Evolutionary conservation across 345 rosid species (phyloP), one percentile per base, ranked within the genome.

Genomic region (Boechera retrofracta): DNA sequence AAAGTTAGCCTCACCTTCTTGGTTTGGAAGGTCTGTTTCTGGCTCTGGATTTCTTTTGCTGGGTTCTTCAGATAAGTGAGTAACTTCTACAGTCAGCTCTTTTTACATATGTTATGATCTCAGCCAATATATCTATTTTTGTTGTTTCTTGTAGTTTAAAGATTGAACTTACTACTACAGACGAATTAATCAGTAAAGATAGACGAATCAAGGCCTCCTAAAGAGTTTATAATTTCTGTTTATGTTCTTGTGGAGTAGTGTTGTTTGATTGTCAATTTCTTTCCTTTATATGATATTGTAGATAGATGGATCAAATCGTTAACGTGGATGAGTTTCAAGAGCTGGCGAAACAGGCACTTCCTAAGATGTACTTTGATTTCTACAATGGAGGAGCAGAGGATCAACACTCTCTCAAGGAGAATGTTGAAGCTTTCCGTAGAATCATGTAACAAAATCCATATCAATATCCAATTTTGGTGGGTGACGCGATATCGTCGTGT

Each of bases 341-440:
- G 77, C 79, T 92, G 76, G 98, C 95, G 5, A 87, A 77, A 87
- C 83, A 31, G 67, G 85, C 85, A 52, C 91, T 94, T 53, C 97
- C 91, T 10, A 92, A 90, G 78, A 88, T 90, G 92, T 87, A 85
- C 82, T 90, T 79, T 71, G 97, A 90, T 67, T 92, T 73, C 81
- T 90, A 71, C 28, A 72, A 83, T 2, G 95, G 82, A 77, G 97
- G 91, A 82, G 92, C 93, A 2, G 95, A 89, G 81, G 98, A 92
- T 76, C 79, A 89, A 77, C 73, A 87, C 64, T 86, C 95, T 0
- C 82, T 94, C 32, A 81, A 81, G 49, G 91, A 87, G 73, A 91
- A 94, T 33, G 75, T 73, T 36, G 85, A 87, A 81, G 93, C 91
- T 18, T 91, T 89, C 76, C 80, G 45, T 4, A 80, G 90, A 83